Evolutionary conservation across 495 filamentous ascomycete species (phyloP).

Genomic region (Massariosphaeria phaeospora): DNA sequence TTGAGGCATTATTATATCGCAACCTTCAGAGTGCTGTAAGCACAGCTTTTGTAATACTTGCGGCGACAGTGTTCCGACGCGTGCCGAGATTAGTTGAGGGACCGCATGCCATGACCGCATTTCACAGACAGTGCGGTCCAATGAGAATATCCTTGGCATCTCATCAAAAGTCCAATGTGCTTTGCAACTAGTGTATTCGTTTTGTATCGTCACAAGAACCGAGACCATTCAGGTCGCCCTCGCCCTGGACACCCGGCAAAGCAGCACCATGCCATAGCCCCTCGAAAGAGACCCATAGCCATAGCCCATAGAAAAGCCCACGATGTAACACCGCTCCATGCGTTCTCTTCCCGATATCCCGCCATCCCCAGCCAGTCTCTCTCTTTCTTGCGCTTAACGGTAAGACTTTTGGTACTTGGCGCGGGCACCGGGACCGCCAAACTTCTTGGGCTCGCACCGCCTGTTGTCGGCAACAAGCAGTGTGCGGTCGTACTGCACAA

Average conservation of each 20-base stretch:
- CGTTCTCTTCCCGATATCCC: constrained; percentile 1
- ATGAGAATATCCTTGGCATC: too few species aligned
- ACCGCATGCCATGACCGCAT: too few species aligned
- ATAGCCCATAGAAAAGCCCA: constrained; percentile 23
- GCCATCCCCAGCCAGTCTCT: constrained; percentile 1
- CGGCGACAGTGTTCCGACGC: too few species aligned
- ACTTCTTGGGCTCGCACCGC: constrained; percentile 55
- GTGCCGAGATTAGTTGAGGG: too few species aligned
- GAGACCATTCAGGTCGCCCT: constrained; percentile 11
- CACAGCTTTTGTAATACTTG: constrained; percentile 6
- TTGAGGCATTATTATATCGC: too few species aligned
- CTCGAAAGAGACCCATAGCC: constrained; percentile 6
- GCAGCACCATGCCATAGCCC: constrained; percentile 6
- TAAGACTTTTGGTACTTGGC: constrained; percentile 93
- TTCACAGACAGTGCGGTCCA: too few species aligned
- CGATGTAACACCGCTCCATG: constrained; percentile 27
- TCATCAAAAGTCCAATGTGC: background rate
- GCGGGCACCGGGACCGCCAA: constrained; percentile 83
- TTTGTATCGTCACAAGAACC: constrained; percentile 27
- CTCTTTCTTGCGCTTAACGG: constrained; percentile 49
- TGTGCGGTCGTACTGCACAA: constrained; percentile 92
- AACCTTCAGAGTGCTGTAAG: too few species aligned
- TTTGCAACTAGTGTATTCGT: constrained; percentile 26
- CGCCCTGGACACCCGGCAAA: constrained; percentile 2
- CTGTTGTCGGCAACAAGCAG: constrained; percentile 96